These are phyloP conservation scores for Diaporthe destruens DNA, from an alignment of 2,329 filamentous ascomycete species.

Conservation along the genomic window DNA sequence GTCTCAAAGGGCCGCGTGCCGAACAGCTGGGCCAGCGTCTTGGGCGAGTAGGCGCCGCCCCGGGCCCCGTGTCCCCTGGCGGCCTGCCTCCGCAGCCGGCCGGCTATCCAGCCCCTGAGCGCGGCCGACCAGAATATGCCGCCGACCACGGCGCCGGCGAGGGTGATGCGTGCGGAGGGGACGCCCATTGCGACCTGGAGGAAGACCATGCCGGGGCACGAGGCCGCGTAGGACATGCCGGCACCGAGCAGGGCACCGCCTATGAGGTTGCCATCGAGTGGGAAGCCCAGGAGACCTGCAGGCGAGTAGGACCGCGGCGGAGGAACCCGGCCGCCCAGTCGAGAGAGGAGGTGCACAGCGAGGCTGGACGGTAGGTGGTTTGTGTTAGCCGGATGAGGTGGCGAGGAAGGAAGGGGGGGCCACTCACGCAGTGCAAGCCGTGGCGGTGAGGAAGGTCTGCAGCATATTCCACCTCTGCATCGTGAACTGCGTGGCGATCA, in stretches of 20 bases:
- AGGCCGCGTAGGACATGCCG: slow-evolving; percentile 76
- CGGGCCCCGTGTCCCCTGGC: background rate
- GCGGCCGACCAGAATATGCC: slow-evolving; percentile 65
- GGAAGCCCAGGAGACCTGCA: slow-evolving; percentile 61
- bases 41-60: background rate
- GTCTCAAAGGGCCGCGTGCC: slow-evolving; percentile 54
- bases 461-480: slow-evolving; percentile 75
- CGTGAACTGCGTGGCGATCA: slow-evolving; percentile 72
- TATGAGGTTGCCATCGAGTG: slow-evolving; percentile 74
- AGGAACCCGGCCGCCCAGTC: slow-evolving; percentile 57
- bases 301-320: slow-evolving; percentile 64
- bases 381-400: slow-evolving; percentile 9
- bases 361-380: slow-evolving; percentile 53
- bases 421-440: slow-evolving; percentile 71
- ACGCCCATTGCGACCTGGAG: slow-evolving; percentile 70
- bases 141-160: slow-evolving; percentile 67
- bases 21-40: slow-evolving; percentile 53
- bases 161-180: slow-evolving; percentile 62
- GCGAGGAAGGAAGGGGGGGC: background rate
- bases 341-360: slow-evolving; percentile 60
- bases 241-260: slow-evolving; percentile 72
- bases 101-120: slow-evolving; percentile 53
- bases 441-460: slow-evolving; percentile 72
- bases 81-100: slow-evolving; percentile 21
- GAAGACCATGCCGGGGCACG: slow-evolving; percentile 75